Conservation (phyloP, 441 rosid species). For the Raphanus hybrid region DNA sequence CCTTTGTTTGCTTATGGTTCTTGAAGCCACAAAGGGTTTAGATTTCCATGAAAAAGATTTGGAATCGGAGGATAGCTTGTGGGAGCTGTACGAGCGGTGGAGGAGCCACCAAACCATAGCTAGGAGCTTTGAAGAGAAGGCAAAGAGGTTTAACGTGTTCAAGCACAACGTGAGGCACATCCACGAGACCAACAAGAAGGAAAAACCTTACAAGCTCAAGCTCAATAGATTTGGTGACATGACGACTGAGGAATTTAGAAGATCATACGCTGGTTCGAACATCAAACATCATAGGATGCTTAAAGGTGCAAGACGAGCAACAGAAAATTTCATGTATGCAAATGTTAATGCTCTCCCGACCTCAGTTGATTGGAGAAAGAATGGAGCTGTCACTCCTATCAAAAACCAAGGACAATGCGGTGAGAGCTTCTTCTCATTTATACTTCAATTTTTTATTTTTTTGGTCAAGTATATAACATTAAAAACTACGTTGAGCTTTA, state of each 20-base stretch:
- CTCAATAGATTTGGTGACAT: slow-evolving; percentile 48
- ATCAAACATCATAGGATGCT: slow-evolving; percentile 38
- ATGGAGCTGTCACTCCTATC: slow-evolving; percentile 56
- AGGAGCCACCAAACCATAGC: slow-evolving; percentile 67
- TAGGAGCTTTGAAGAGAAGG: slow-evolving; percentile 42
- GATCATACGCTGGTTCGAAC: slow-evolving; percentile 44
- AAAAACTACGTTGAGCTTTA: too few relatives aligned
- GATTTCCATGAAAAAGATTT: slow-evolving; percentile 68
- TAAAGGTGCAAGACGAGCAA: slow-evolving; percentile 13
- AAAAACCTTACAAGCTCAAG: slow-evolving; percentile 47
- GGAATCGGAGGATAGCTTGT: slow-evolving; percentile 60
- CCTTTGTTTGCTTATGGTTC: slow-evolving; percentile 48
- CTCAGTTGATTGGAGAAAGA: slow-evolving; percentile 53
- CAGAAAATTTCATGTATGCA: slow-evolving; percentile 41
- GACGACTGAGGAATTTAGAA: slow-evolving; percentile 45
- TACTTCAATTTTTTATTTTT: too few relatives aligned
- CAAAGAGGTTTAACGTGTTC: slow-evolving; percentile 49
- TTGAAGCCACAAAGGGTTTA: slow-evolving; percentile 51
- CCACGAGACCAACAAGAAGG: slow-evolving; percentile 45
- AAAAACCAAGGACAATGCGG: slow-evolving; percentile 56
- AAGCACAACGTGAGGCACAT: slow-evolving; percentile 45
- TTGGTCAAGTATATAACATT: too few relatives aligned
- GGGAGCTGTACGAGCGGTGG: slow-evolving; percentile 85
- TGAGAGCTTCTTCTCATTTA: slow-evolving; percentile 23
- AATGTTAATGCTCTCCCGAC: slow-evolving; percentile 42